Percentiles rank a stretch among this genome's conserved stretches.
phyloP scores from a whole-genome alignment of 2,329 filamentous ascomycete genomes.

The Fusarium equiseti region DNA sequence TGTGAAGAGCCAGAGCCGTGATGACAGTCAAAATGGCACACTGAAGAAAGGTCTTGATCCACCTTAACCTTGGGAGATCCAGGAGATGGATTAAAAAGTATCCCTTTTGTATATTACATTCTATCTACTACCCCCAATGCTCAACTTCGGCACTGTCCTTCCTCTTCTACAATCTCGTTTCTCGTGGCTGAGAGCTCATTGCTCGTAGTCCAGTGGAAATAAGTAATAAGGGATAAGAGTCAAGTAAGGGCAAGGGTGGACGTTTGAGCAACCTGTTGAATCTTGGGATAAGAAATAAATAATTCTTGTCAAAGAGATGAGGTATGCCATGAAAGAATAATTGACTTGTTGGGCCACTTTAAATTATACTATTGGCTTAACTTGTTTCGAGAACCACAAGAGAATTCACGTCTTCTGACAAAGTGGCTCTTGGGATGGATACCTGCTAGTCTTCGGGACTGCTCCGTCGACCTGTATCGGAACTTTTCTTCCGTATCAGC shows the following conservation, averaged over 20 bases:
- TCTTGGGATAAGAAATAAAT: not conserved
- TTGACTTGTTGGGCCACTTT: not conserved
- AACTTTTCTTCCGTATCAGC: too few species aligned
- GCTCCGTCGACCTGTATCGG: not conserved
- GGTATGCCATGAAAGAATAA: accelerated
- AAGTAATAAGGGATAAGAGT: accelerated
- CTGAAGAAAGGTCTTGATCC: not conserved
- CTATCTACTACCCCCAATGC: not conserved
- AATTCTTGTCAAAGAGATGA: not conserved
- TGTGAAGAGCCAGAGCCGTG: not conserved
- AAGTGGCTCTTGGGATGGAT: too few species aligned
- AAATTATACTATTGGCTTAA: not conserved
- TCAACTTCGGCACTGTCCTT: not conserved
- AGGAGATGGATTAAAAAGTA: not conserved
- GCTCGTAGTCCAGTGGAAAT: not conserved
- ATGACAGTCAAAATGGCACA: accelerated
- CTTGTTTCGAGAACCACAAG: not conserved
- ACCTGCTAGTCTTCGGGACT: not conserved
- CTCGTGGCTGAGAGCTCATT: too few species aligned
- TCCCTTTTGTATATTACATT: not conserved
- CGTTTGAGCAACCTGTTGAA: accelerated
- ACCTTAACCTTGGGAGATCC: not conserved
- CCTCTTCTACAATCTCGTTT: accelerated
- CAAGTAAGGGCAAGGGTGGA: not conserved
- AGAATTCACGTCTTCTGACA: accelerated